Evolutionary conservation across 257 asterid species (phyloP), one percentile per base, ranked within the genome.

Genomic region (Cynanchum wilfordii): DNA sequence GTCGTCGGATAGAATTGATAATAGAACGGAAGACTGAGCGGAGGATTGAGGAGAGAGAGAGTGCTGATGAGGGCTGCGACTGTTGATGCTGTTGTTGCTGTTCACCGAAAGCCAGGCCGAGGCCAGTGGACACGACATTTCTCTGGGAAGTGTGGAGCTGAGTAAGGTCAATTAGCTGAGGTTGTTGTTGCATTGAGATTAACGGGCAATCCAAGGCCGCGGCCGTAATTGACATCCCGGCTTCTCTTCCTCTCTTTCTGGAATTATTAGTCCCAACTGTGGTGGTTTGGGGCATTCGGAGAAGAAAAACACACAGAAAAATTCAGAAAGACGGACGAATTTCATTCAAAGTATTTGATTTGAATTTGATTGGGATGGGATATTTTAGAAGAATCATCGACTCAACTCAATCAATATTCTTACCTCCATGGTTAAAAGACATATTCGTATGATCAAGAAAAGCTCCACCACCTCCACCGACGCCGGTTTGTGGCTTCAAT

Each of bases 81-180:
- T 73, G 66, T 8, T 56, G 74, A 2, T 40, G 69, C 4, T 68
- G 82, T n/a, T 74, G 85, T 1, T 73, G 70, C 16, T 80, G 80
- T 27, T 75, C 80, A 7, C 82, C 86, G 11, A 78, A 80, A 25
- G 87, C 75, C 42, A 85, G 64, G 49, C 82, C 82, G 25, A 85
- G 89, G 66, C 89, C 86, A 19, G 86, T 82, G 54, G 82, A 78
- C 11, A 82, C 85, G 15, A 75, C 84, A 73, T 82, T 76, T 38
- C 77, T 78, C 20, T 74, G 82, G 0, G 66, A 72, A 24, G 78
- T 47, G 19, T 75, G 81, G 36, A 78, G 82, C 55, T 78, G 83
- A 60, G 80, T 49, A 56, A 84, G 78, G 75, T 78, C 84, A 50
- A 84, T 67, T 20, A 83, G 56, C 59, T 80, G 78, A 49, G 79